These are phyloP conservation scores for Candida chilensis DNA, from an alignment of 805 yeast species.

Conservation along the genomic window DNA sequence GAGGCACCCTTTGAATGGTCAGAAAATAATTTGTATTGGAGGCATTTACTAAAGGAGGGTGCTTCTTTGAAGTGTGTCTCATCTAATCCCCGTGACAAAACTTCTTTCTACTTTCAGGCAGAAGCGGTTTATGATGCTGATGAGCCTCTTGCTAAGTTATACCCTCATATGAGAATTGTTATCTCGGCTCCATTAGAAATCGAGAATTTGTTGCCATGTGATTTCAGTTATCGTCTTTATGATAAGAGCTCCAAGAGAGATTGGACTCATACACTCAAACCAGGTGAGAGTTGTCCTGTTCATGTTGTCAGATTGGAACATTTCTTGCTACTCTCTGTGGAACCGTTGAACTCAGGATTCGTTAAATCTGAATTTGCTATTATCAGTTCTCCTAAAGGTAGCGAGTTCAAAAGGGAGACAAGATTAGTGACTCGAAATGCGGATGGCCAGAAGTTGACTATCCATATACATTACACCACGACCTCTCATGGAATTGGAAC, in stretches of 20 bases:
- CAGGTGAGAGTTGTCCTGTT: constrained; percentile 62
- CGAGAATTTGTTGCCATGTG: constrained; percentile 80
- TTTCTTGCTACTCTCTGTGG: constrained; percentile 61
- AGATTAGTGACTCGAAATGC: constrained; percentile 41
- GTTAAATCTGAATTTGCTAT: constrained; percentile 66
- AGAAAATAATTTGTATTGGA: constrained; percentile 55
- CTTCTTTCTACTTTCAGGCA: constrained; percentile 61
- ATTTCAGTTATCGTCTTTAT: constrained; percentile 63
- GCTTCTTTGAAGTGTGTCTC: constrained; percentile 54
- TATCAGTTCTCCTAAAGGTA: constrained; percentile 46
- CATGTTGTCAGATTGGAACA: constrained; percentile 75
- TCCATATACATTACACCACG: constrained; percentile 56
- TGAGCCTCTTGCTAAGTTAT: constrained; percentile 67
- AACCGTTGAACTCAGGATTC: constrained; percentile 54
- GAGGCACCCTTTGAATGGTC: constrained; percentile 64
- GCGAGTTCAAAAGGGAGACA: constrained; percentile 49
- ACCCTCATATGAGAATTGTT: constrained; percentile 75
- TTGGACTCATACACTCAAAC: constrained; percentile 51
- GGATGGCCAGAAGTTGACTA: constrained; percentile 59
- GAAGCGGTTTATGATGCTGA: constrained; percentile 52
- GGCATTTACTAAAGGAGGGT: constrained; percentile 37
- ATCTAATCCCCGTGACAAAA: constrained; percentile 20
- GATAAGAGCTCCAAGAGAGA: constrained; percentile 65
- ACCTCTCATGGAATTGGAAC: constrained; percentile 48
- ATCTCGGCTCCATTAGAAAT: constrained; percentile 82